Percentiles rank a stretch among this genome's conserved stretches.
Conservation (phyloP, 2,329 filamentous ascomycete genomes). For the Clarireedia sp. region DNA sequence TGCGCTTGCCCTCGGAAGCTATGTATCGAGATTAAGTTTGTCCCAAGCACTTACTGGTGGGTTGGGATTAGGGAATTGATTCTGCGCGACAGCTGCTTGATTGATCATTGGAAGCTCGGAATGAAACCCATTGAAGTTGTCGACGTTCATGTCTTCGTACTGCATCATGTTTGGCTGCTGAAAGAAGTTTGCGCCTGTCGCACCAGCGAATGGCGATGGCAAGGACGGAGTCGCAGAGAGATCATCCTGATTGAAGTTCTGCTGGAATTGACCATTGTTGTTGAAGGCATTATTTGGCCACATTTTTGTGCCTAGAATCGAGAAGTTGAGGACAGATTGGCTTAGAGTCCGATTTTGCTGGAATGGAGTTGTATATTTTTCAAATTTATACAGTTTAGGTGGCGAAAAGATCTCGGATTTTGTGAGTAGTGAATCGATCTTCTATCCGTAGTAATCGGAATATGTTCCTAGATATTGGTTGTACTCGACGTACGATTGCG, state of each 20-base stretch:
- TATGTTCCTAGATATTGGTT: too few relatives aligned
- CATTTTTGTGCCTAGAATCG: conserved; percentile 14
- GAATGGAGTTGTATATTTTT: too few relatives aligned
- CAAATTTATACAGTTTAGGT: too few relatives aligned
- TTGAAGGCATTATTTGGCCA: conserved; percentile 25
- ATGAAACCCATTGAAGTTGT: conserved; percentile 15
- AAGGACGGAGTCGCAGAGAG: neutral
- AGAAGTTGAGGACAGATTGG: neutral
- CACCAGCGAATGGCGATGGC: conserved; percentile 11
- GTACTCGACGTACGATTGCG: too few relatives aligned
- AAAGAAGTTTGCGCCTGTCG: conserved; percentile 17
- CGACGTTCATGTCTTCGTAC: conserved; percentile 15
- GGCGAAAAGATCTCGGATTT: too few relatives aligned
- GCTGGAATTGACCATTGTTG: conserved; percentile 19
- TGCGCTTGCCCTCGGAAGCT: conserved; percentile 5
- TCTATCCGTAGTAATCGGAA: too few relatives aligned
- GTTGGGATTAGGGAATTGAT: conserved; percentile 17
- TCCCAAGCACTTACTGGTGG: conserved; percentile 20
- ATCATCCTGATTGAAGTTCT: conserved; percentile 23
- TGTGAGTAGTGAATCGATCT: too few relatives aligned
- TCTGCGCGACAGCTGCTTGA: conserved; percentile 19
- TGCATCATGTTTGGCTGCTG: conserved; percentile 14
- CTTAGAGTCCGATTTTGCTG: too few relatives aligned
- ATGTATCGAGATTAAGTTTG: neutral
- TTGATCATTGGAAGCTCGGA: conserved; percentile 21